Base-by-base conservation (phyloP, 2,329 filamentous ascomycete genomes). In the Calonectria henricotiae region DNA sequence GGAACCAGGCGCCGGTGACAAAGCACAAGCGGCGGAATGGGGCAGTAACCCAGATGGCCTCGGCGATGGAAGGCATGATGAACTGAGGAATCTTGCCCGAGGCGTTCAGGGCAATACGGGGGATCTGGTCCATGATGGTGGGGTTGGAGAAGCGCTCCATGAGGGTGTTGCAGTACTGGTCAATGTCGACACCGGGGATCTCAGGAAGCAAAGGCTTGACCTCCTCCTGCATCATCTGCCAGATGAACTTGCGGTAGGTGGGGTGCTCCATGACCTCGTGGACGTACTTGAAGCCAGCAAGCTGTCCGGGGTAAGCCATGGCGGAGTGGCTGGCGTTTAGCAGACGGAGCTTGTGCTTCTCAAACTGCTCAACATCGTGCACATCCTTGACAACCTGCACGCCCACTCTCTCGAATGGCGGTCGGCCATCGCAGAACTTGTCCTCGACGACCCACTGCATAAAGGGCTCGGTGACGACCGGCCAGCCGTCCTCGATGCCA, bases 381-480 rank as follows among this genome's bases (percentile, higher is more conserved):
- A 88, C 85, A 64, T 86, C 80, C 67, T 82, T 80, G 72, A 88
- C 86, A 7, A 88, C 82, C 81, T 88, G 86, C 4, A 86, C 86
- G 65, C 86, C 86, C 46, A 85, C 86, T 78, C 86, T 85, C 54
- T 88, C 86, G 58, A 88, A 87, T 0, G 84, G 81, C 30, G 86
- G 86, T 51, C 86, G 86, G 43, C 86, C 86, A 68, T 87, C 83
- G 70, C 75, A 80, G 78, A 88, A 88, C 68, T 85, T 80, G 80
- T 88, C 86, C 79, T 88, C 86, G 61, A 88, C 81, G 1, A 88
- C 86, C 86, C 86, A 88, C 79, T 88, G 86, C 83, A 85, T 87
- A 69, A 88, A 88, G 44, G 86, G 86, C 82, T 88, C 86, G 0
- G 86, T 88, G 23, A 88, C 86, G 6, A 88, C 86, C 0, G 86